Conservation (phyloP, 148 eudicot genomes). For the Rhododendron simsii region DNA sequence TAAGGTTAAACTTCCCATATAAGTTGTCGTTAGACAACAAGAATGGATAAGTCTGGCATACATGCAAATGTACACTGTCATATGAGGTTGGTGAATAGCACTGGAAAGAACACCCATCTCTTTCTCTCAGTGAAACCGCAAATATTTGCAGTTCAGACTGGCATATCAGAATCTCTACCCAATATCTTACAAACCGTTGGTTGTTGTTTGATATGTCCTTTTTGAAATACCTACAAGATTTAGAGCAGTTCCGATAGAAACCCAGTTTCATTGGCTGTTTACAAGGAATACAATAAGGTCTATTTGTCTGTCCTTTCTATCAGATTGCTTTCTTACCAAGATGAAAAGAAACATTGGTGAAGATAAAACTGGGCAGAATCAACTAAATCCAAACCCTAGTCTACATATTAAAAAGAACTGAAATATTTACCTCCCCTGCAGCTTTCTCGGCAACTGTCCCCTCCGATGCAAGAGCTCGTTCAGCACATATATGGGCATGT, state of each 20-base stretch:
- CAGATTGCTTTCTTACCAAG: constrained; percentile 1
- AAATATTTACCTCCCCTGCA: constrained; percentile 76
- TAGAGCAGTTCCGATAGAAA: not conserved
- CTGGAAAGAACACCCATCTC: not conserved
- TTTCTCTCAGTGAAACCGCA: not conserved
- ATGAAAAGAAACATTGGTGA: not conserved
- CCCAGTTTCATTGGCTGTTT: not conserved
- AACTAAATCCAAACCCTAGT: not conserved
- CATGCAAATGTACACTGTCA: not conserved
- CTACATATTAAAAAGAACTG: not conserved
- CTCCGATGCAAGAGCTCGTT: constrained; percentile 88
- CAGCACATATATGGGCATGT: constrained; percentile 99
- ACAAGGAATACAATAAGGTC: not conserved
- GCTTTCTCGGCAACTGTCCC: constrained; percentile 72
- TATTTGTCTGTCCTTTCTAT: not conserved
- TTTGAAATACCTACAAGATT: not conserved
- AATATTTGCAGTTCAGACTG: not conserved
- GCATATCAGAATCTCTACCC: not conserved
- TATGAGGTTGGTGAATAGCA: not conserved
- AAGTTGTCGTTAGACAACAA: not conserved
- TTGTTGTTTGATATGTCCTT: not conserved
- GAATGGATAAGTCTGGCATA: not conserved
- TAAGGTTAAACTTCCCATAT: not conserved
- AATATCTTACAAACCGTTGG: not conserved
- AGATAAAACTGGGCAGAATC: not conserved